Evolutionary conservation across 2,329 filamentous ascomycete genomes (phyloP).

Genomic region (Aspergillus sp.): DNA sequence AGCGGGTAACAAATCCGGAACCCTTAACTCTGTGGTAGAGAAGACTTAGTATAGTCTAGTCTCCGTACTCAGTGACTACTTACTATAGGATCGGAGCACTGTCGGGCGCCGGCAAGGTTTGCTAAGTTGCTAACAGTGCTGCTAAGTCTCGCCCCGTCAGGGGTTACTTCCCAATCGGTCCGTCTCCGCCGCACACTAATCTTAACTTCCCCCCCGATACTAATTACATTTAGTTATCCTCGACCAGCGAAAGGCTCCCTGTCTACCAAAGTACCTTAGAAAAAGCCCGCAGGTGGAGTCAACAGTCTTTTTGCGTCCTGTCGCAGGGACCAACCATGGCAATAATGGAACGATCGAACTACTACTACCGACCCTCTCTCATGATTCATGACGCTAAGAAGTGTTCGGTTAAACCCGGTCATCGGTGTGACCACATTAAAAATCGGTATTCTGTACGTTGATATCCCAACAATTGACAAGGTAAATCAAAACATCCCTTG

Average conservation of each 20-base stretch:
- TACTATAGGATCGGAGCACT: neutral
- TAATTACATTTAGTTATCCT: too few species aligned
- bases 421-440: neutral
- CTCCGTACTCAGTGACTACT: too few species aligned
- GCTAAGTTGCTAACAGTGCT: neutral
- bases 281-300: slow-evolving; percentile 2
- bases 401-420: neutral
- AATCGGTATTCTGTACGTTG: neutral
- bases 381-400: neutral
- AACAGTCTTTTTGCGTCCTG: neutral
- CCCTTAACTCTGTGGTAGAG: too few species aligned
- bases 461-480: neutral
- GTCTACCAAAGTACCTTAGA: too few species aligned
- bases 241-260: neutral
- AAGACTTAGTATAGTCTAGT: too few species aligned
- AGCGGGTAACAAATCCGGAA: neutral
- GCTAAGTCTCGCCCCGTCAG: neutral
- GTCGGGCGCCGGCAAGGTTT: slow-evolving; percentile 4
- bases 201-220: too few species aligned
- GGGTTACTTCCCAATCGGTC: slow-evolving; percentile 1
- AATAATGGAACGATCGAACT: neutral
- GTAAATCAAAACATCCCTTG: neutral
- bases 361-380: neutral
- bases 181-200: neutral
- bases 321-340: neutral